A percentile compares a stretch with the other conserved stretches of the same genome.
phyloP scores from a whole-genome alignment of 2,329 filamentous ascomycete genomes.

The Stenocarpella maydis region DNA sequence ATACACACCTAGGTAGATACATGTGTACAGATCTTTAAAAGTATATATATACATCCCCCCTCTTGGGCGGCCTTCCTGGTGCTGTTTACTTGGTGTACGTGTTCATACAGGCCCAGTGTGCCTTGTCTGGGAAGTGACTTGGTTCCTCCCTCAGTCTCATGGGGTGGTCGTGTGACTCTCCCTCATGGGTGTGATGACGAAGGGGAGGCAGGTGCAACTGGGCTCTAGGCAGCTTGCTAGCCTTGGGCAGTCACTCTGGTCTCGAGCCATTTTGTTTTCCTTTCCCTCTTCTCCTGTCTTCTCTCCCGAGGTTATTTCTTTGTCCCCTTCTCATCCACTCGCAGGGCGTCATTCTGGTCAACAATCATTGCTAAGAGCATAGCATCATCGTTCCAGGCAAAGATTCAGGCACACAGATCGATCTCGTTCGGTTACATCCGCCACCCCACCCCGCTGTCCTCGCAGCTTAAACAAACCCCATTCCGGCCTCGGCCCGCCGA shows the following conservation, averaged over 20 bases:
- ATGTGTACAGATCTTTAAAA: too few relatives aligned
- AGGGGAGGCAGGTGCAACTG: background rate
- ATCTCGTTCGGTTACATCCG: slow-evolving; percentile 17
- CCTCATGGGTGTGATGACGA: background rate
- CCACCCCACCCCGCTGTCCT: background rate
- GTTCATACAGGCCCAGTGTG: too few relatives aligned
- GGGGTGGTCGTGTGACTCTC: background rate
- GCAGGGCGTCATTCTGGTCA: background rate
- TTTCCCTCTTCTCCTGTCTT: too few relatives aligned
- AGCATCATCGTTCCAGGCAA: slow-evolving; percentile 1
- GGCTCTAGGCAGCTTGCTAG: background rate
- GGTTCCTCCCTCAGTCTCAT: slow-evolving; percentile 8
- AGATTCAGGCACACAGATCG: background rate
- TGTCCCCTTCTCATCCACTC: background rate
- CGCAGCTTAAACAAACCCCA: background rate
- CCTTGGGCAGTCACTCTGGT: background rate
- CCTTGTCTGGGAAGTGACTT: too few relatives aligned
- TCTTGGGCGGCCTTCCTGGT: too few relatives aligned
- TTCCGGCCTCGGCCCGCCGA: slow-evolving; percentile 19
- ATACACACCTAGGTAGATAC: too few relatives aligned
- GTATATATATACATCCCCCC: too few relatives aligned
- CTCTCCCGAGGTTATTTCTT: background rate
- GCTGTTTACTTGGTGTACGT: too few relatives aligned
- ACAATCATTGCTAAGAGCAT: slow-evolving; percentile 6
- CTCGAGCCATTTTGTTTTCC: too few relatives aligned